Evolutionary conservation across 192 early-diverging fungal genomes (phyloP).

Genomic region (Podila epigama): DNA sequence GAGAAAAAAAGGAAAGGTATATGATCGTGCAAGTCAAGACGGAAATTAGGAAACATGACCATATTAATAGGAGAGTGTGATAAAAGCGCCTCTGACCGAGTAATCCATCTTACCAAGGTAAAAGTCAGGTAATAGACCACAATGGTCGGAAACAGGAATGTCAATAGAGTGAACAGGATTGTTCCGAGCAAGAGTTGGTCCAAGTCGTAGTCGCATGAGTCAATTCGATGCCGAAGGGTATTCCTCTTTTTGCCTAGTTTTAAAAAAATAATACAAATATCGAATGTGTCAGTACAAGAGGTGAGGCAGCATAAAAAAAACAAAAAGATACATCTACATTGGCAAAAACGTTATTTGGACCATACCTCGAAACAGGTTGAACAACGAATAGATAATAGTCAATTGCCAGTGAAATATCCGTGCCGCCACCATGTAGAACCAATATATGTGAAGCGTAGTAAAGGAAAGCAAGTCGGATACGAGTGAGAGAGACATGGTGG

Average conservation of each 20-base stretch:
- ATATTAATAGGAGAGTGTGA: too few species aligned
- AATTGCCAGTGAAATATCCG: conserved; percentile 95
- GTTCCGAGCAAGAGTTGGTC: conserved; percentile 97
- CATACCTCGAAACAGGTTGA: conserved; percentile 91
- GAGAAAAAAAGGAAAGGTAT: too few species aligned
- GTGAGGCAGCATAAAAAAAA: background rate
- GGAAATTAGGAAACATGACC: too few species aligned
- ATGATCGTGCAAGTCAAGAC: too few species aligned
- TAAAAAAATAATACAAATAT: background rate
- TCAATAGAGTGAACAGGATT: conserved; percentile 89
- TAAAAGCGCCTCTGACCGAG: too few species aligned
- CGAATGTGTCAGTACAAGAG: background rate
- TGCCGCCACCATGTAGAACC: conserved; percentile 94
- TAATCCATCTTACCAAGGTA: conserved; percentile 68
- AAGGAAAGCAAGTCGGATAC: conserved; percentile 85
- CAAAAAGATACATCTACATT: background rate
- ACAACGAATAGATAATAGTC: conserved; percentile 81
- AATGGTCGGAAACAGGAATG: conserved; percentile 96
- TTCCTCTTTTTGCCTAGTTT: conserved; percentile 81
- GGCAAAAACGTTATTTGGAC: conserved; percentile 4
- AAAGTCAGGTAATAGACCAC: conserved; percentile 93
- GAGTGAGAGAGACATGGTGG: conserved; percentile 84
- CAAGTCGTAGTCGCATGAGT: conserved; percentile 91
- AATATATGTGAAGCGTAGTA: conserved; percentile 89
- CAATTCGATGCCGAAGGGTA: conserved; percentile 88